phyloP scores from a whole-genome alignment of 495 filamentous ascomycete genomes.

The Tuber umbilicatum region DNA sequence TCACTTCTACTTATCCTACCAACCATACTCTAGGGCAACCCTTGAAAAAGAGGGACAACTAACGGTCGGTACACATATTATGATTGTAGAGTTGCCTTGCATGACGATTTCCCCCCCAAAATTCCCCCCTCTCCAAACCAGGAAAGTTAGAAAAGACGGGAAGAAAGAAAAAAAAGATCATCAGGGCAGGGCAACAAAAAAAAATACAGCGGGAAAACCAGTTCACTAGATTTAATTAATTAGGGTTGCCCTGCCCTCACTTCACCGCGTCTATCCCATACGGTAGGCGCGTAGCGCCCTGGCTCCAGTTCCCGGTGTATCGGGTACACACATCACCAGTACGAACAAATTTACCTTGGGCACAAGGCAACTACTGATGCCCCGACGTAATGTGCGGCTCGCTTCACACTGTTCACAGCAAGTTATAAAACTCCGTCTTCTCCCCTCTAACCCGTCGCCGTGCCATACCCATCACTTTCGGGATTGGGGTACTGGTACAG shows the following conservation, averaged over 20 bases:
- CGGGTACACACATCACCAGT: not conserved
- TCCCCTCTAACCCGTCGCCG: not conserved
- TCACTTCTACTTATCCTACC: not conserved
- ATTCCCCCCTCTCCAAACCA: not conserved
- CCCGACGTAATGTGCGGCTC: not conserved
- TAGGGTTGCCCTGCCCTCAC: not conserved
- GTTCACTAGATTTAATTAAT: constrained; percentile 2
- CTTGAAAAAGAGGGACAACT: constrained; percentile 3
- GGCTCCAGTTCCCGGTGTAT: not conserved
- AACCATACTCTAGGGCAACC: not conserved
- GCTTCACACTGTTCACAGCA: not conserved
- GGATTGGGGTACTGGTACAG: constrained; percentile 3
- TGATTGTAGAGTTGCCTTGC: not conserved
- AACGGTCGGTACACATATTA: not conserved
- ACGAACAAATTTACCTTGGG: not conserved
- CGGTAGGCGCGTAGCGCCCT: constrained; percentile 1
- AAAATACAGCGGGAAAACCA: not conserved
- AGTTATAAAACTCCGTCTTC: constrained; percentile 1
- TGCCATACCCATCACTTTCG: not conserved
- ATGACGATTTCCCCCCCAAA: not conserved
- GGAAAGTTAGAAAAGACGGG: not conserved
- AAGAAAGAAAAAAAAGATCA: not conserved
- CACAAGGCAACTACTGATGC: not conserved
- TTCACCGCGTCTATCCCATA: not conserved
- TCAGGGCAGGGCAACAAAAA: not conserved